phyloP scores from a whole-genome alignment of 495 filamentous ascomycete genomes.

The Lophiotrema nucula region DNA sequence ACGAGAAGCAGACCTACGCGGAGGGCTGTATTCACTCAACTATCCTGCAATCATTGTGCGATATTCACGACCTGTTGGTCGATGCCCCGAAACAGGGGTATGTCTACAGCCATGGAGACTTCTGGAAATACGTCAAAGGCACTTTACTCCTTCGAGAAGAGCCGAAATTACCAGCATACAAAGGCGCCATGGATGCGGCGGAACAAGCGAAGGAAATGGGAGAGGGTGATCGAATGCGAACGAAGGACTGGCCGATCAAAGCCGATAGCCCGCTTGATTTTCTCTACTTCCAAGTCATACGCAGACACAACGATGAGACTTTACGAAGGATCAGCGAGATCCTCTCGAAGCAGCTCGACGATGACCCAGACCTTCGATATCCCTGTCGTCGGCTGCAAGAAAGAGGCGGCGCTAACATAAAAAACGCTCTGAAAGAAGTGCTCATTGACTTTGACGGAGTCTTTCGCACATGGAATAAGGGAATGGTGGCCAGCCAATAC shows the following conservation, averaged over 20 bases:
- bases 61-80: slow-evolving; percentile 73
- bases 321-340: slow-evolving; percentile 46
- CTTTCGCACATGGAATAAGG: background rate
- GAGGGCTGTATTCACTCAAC: slow-evolving; percentile 56
- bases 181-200: slow-evolving; percentile 31
- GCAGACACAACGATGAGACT: slow-evolving; percentile 51
- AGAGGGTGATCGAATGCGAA: slow-evolving; percentile 8
- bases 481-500: background rate
- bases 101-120: slow-evolving; percentile 59
- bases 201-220: slow-evolving; percentile 13
- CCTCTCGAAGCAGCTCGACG: slow-evolving; percentile 3
- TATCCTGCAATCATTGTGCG: slow-evolving; percentile 59
- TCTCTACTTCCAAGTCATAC: slow-evolving; percentile 64
- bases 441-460: background rate
- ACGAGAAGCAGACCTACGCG: slow-evolving; percentile 66
- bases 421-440: slow-evolving; percentile 6
- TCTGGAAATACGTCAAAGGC: slow-evolving; percentile 50
- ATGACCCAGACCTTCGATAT: slow-evolving; percentile 21
- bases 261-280: slow-evolving; percentile 67
- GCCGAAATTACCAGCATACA: slow-evolving; percentile 40
- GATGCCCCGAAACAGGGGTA: slow-evolving; percentile 80
- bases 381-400: slow-evolving; percentile 1
- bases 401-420: too few species aligned
- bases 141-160: background rate
- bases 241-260: slow-evolving; percentile 41